Conservation (phyloP, 441 rosid species). For the Pelargonium australe region DNA sequence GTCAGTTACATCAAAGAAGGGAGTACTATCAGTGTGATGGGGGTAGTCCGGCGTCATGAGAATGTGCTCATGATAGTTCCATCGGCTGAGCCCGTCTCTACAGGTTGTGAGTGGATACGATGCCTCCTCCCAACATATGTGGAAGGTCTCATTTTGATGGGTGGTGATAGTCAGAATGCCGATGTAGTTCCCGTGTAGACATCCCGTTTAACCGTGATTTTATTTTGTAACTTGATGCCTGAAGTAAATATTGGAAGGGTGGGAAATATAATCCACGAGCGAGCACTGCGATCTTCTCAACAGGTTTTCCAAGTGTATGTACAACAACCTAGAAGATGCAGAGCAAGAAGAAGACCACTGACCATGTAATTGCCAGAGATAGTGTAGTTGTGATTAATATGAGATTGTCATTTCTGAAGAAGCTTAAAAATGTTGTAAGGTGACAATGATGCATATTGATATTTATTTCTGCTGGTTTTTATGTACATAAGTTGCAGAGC, state of each 20-base stretch:
- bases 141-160: slow-evolving; percentile 25
- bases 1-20: slow-evolving; percentile 28
- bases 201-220: neutral
- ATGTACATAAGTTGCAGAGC: slow-evolving; percentile 4
- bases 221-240: neutral
- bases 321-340: neutral
- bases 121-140: slow-evolving; percentile 25
- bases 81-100: slow-evolving; percentile 23
- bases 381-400: neutral
- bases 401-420: neutral
- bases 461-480: neutral
- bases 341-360: neutral
- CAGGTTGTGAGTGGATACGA: slow-evolving; percentile 26
- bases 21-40: slow-evolving; percentile 30
- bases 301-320: neutral
- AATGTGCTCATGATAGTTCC: slow-evolving; percentile 28
- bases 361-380: neutral
- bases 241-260: neutral
- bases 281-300: neutral
- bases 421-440: neutral
- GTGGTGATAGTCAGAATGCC: slow-evolving; percentile 21
- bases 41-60: slow-evolving; percentile 26
- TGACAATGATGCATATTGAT: neutral
- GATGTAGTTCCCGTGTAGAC: slow-evolving; percentile 26
- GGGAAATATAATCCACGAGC: neutral